phyloP scores from a whole-genome alignment of 2,329 filamentous ascomycete species.

The Thelonectria olida region DNA sequence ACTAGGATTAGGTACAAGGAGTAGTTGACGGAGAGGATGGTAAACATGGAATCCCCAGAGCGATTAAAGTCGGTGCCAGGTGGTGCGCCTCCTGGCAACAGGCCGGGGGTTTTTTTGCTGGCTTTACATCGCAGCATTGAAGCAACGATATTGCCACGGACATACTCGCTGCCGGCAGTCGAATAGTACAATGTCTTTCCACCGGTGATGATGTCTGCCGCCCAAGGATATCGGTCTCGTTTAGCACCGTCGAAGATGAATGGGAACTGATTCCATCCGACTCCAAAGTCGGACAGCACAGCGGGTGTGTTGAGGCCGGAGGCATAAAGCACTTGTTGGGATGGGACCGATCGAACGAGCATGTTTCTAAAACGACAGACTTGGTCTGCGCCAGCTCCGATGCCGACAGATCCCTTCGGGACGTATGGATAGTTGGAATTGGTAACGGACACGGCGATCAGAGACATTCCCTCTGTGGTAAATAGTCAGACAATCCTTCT shows the following conservation, averaged over 20 bases:
- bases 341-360: neutral
- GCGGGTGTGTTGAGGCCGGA: constrained; percentile 1
- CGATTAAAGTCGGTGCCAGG: constrained; percentile 4
- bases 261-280: constrained; percentile 1
- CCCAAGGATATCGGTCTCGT: constrained; percentile 12
- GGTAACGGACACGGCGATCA: neutral
- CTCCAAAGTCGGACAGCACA: constrained; percentile 1
- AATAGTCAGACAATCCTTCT: neutral
- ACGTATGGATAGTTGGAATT: neutral
- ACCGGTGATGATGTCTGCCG: neutral
- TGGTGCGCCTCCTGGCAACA: neutral
- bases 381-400: neutral
- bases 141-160: constrained; percentile 3
- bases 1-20: constrained; percentile 1
- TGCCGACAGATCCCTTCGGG: neutral
- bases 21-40: constrained; percentile 1
- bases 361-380: constrained; percentile 7
- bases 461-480: neutral
- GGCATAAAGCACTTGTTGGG: neutral
- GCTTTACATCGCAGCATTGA: constrained; percentile 7
- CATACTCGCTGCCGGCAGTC: neutral
- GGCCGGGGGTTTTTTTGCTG: constrained; percentile 1
- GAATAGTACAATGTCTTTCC: constrained; percentile 4
- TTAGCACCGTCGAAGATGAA: constrained; percentile 10
- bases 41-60: neutral